A percentile compares a stretch with the other conserved stretches of the same genome.
These are phyloP conservation scores for Prunus yedoensis DNA, from an alignment of 331 rosid species.

Conservation along the genomic window DNA sequence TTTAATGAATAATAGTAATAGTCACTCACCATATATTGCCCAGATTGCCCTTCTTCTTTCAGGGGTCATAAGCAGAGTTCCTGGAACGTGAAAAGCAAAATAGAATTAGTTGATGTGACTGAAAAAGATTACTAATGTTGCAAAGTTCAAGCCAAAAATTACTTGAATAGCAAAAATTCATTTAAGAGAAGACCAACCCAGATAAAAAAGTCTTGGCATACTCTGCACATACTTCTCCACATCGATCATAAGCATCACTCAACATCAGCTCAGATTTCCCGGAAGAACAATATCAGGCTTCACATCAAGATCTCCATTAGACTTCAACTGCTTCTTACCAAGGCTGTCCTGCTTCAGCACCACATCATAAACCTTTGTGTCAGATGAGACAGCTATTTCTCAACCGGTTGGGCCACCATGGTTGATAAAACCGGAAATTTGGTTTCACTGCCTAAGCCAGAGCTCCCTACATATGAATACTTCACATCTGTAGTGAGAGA, in stretches of 20 bases:
- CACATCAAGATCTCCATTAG: slow-evolving; percentile 49
- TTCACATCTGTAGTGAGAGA: slow-evolving; percentile 43
- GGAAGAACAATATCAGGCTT: slow-evolving; percentile 61
- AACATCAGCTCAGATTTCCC: slow-evolving; percentile 62
- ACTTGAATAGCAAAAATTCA: slow-evolving; percentile 9
- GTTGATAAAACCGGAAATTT: slow-evolving; percentile 45
- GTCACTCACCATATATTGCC: slow-evolving; percentile 81
- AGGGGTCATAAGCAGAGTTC: slow-evolving; percentile 86
- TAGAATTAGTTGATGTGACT: not conserved
- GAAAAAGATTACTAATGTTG: not conserved
- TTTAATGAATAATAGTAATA: not conserved
- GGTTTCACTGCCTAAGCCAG: slow-evolving; percentile 42
- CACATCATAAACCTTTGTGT: slow-evolving; percentile 78
- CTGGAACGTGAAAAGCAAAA: slow-evolving; percentile 30
- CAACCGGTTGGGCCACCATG: slow-evolving; percentile 63
- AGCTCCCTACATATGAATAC: slow-evolving; percentile 44
- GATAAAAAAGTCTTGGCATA: slow-evolving; percentile 91
- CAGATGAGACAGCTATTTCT: slow-evolving; percentile 57
- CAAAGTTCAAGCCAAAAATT: slow-evolving; percentile 3
- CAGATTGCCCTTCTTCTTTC: slow-evolving; percentile 80
- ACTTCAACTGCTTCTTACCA: slow-evolving; percentile 63
- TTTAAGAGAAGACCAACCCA: slow-evolving; percentile 62
- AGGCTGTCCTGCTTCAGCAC: slow-evolving; percentile 88
- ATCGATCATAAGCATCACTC: slow-evolving; percentile 82
- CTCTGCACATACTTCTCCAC: slow-evolving; percentile 90